Evolutionary conservation across 805 yeast species (phyloP), one percentile per base, ranked within the genome.

Genomic region (Maudiozyma pseudohumilis): DNA sequence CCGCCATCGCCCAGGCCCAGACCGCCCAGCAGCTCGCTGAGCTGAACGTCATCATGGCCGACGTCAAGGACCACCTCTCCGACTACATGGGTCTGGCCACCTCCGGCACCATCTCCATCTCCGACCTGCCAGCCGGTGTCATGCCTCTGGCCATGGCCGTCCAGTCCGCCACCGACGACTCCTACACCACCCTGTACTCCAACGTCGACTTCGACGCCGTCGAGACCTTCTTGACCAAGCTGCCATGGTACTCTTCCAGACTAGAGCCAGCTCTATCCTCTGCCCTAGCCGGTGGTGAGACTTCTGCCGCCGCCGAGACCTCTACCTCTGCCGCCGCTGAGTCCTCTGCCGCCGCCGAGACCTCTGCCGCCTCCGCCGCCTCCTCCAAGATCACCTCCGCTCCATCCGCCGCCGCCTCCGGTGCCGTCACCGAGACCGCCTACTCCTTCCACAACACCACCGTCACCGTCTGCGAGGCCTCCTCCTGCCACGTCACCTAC

Each of bases 241-340:
- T 33, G 55, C 61, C 65, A 45, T 61, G 65, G 65, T 61, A 55
- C 44, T 49, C 57, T 12, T 37, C 49, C 26, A 55, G 61, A 44
- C 28, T 58, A n/a, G 44, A 41, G 27, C 45, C 55, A 12, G 45
- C 25, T 23, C 22, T 38, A 13, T 32, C 20, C 12, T 29, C 42
- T 32, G 32, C 38, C 11, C 5, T 29, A n/a, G 22, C 35, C 13
- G 38, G 47, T 28, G 38, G 43, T 23, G 35, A 10, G 13, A 21
- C 17, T 17, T 19, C 3, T 2, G 6, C 32, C n/a, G 23, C 32
- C 18, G 15, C 29, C 17, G 3, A 28, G 27, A 27, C 33, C 17
- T 24, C 32, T 25, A n/a, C 27, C 16, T 18, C 43, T 38, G 26
- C 37, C 31, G 30, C 25, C 4, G 33, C 17, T 23, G 22, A 24